Conservation (phyloP, 305 asterid species). For the Striga hermonthica region DNA sequence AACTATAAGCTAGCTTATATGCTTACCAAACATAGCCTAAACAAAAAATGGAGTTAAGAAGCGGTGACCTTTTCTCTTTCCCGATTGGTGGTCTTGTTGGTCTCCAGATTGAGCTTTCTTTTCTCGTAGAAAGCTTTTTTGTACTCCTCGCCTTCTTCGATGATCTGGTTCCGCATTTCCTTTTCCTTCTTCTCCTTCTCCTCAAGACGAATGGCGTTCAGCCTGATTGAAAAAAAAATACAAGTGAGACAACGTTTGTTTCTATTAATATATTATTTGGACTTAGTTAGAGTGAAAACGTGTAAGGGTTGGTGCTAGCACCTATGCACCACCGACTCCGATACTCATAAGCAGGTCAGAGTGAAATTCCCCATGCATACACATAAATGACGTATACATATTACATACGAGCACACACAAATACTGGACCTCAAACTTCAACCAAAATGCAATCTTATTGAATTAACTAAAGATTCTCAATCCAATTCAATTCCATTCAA, state of each 20-base stretch:
- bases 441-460: background rate
- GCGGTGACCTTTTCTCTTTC: slow-evolving; percentile 70
- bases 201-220: slow-evolving; percentile 80
- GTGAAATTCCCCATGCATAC: background rate
- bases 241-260: too few species aligned
- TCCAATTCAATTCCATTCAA: slow-evolving; percentile 8
- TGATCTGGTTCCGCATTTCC: slow-evolving; percentile 71
- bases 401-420: background rate
- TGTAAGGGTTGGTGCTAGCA: too few species aligned
- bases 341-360: too few species aligned
- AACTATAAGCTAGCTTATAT: too few species aligned
- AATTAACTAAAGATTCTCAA: background rate
- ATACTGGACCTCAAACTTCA: background rate
- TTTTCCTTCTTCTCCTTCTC: slow-evolving; percentile 94
- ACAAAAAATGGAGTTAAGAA: too few species aligned
- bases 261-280: too few species aligned
- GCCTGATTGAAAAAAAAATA: slow-evolving; percentile 44
- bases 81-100: slow-evolving; percentile 73
- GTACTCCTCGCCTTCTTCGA: slow-evolving; percentile 80
- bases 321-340: too few species aligned
- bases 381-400: slow-evolving; percentile 8
- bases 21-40: too few species aligned
- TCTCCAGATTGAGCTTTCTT: slow-evolving; percentile 67
- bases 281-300: too few species aligned
- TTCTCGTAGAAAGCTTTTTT: slow-evolving; percentile 80